Conservation (phyloP, 176 grass and related monocot species). For the Avena sativa region DNA sequence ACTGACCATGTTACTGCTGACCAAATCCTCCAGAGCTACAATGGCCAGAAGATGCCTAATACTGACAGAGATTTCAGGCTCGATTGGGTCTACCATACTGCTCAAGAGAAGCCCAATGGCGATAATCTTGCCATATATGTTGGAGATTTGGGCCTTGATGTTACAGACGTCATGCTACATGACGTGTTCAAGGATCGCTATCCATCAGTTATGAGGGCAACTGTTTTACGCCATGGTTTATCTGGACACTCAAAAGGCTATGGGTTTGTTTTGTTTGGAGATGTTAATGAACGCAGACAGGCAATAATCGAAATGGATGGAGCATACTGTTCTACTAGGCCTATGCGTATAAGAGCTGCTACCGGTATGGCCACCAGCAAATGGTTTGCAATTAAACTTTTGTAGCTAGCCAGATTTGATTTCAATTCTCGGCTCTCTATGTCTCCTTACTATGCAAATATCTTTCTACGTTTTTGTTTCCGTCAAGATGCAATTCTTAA, state of each 20-base stretch:
- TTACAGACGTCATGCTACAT: conserved; percentile 72
- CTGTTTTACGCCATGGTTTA: conserved; percentile 56
- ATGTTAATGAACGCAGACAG: conserved; percentile 65
- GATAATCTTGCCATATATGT: conserved; percentile 62
- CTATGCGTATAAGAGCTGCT: conserved; percentile 69
- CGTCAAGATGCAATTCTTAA: neutral
- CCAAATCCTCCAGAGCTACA: conserved; percentile 64
- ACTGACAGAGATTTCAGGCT: conserved; percentile 55
- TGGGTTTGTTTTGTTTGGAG: conserved; percentile 82
- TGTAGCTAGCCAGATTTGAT: neutral
- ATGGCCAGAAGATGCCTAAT: conserved; percentile 86
- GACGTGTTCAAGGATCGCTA: conserved; percentile 71
- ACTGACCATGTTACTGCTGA: conserved; percentile 61
- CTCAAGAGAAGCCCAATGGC: conserved; percentile 39
- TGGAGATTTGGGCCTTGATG: conserved; percentile 69
- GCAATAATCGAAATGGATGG: conserved; percentile 93
- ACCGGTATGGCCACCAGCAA: conserved; percentile 37
- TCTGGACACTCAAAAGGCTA: conserved; percentile 67
- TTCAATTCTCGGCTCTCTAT: neutral
- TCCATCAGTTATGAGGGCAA: conserved; percentile 67
- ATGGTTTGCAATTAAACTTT: neutral
- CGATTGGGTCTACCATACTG: conserved; percentile 45
- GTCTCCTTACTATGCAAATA: conserved; percentile 4
- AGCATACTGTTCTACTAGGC: conserved; percentile 72
- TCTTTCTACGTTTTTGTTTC: neutral